These are phyloP conservation scores for Kodamaea kaohsiungensis DNA, from an alignment of 805 yeast genomes.

Conservation along the genomic window DNA sequence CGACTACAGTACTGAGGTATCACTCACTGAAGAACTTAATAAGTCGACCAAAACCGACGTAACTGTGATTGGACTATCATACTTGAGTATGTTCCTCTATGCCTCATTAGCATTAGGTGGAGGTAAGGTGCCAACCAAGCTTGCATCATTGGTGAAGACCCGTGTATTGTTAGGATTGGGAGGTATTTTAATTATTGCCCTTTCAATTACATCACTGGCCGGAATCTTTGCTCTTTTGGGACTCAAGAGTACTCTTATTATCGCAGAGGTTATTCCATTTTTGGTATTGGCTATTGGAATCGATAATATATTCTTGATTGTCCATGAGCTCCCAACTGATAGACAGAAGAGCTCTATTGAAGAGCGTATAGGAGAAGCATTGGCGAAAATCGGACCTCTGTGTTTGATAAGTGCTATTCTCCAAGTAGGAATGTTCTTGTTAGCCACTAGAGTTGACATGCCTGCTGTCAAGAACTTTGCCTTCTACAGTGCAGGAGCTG, in stretches of 20 bases:
- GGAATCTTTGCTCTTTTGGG: slow-evolving; percentile 80
- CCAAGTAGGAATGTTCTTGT: slow-evolving; percentile 74
- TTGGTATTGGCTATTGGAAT: slow-evolving; percentile 93
- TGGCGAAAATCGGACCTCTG: slow-evolving; percentile 83
- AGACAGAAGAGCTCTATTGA: slow-evolving; percentile 36
- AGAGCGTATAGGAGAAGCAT: slow-evolving; percentile 60
- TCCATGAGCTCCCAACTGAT: slow-evolving; percentile 61
- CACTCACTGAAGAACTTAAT: slow-evolving; percentile 81
- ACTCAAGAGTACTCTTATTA: slow-evolving; percentile 82
- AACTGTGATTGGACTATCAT: slow-evolving; percentile 68
- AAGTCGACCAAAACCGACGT: slow-evolving; percentile 80
- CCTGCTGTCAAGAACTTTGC: slow-evolving; percentile 97
- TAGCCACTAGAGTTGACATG: slow-evolving; percentile 85
- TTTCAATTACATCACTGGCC: slow-evolving; percentile 80
- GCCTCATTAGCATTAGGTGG: slow-evolving; percentile 76
- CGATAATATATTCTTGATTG: slow-evolving; percentile 85
- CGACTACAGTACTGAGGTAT: slow-evolving; percentile 79
- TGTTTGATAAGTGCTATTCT: slow-evolving; percentile 74
- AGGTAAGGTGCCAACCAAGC: slow-evolving; percentile 16
- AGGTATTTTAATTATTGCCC: slow-evolving; percentile 80
- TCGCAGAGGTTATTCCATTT: slow-evolving; percentile 96
- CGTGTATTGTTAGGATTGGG: slow-evolving; percentile 75
- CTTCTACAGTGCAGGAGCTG: slow-evolving; percentile 83
- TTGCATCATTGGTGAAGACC: slow-evolving; percentile 45
- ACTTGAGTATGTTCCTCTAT: slow-evolving; percentile 82